Evolutionary conservation across 2,329 filamentous ascomycete genomes (phyloP).

Genomic region (Fusarium mexicanum): DNA sequence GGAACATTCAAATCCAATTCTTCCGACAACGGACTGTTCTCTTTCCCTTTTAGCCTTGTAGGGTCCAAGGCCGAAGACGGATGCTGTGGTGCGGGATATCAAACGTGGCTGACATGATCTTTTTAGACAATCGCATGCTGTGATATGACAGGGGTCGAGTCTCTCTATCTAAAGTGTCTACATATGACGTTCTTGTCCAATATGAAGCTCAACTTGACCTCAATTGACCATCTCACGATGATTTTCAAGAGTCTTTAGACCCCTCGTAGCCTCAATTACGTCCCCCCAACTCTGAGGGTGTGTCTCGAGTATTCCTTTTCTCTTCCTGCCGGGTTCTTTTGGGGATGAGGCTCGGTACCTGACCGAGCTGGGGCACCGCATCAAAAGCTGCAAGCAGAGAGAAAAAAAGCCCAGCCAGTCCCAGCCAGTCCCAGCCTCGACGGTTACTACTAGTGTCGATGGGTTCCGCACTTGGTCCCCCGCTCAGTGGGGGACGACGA

Average conservation of each 20-base stretch:
- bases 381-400: slow-evolving; percentile 34
- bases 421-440: slow-evolving; percentile 34
- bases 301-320: slow-evolving; percentile 29
- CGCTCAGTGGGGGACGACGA: slow-evolving; percentile 22
- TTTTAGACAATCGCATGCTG: slow-evolving; percentile 30
- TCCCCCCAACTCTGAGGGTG: slow-evolving; percentile 28
- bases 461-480: slow-evolving; percentile 30
- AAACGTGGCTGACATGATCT: slow-evolving; percentile 33
- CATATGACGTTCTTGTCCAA: slow-evolving; percentile 19
- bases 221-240: slow-evolving; percentile 27
- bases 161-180: slow-evolving; percentile 29
- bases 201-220: slow-evolving; percentile 29
- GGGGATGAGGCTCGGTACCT: slow-evolving; percentile 37
- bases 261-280: neutral
- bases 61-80: slow-evolving; percentile 33
- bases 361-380: slow-evolving; percentile 41
- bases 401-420: slow-evolving; percentile 33
- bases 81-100: slow-evolving; percentile 22
- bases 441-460: slow-evolving; percentile 35
- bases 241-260: slow-evolving; percentile 27
- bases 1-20: slow-evolving; percentile 16
- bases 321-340: slow-evolving; percentile 30
- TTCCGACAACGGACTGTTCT: slow-evolving; percentile 41
- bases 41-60: slow-evolving; percentile 38
- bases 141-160: slow-evolving; percentile 24